These are phyloP conservation scores for Podaxis carcinomalis DNA, from an alignment of 768 basidiomycete species.

Conservation along the genomic window DNA sequence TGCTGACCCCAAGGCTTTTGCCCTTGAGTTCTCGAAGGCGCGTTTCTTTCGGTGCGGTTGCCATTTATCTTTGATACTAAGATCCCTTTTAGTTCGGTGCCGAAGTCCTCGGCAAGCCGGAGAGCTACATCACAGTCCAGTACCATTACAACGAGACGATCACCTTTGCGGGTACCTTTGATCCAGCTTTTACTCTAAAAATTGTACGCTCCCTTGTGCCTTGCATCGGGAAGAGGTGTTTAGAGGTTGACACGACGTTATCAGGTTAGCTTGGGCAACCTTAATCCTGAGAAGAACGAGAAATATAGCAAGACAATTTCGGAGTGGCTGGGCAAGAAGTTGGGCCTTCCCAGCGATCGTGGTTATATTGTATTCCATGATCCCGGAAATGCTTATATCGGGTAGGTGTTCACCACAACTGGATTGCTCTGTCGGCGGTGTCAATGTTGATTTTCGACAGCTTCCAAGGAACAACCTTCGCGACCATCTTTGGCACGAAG, in stretches of 20 bases:
- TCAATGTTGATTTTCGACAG: constrained; percentile 19
- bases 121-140: constrained; percentile 48
- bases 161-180: constrained; percentile 57
- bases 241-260: background rate
- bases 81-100: constrained; percentile 41
- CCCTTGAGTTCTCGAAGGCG: constrained; percentile 57
- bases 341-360: constrained; percentile 45
- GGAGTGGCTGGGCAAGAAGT: constrained; percentile 47
- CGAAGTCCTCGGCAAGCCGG: constrained; percentile 49
- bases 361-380: constrained; percentile 60
- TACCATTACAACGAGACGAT: constrained; percentile 56
- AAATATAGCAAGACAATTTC: constrained; percentile 54
- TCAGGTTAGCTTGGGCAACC: constrained; percentile 56
- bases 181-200: constrained; percentile 57
- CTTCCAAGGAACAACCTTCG: constrained; percentile 41
- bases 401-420: constrained; percentile 29
- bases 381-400: constrained; percentile 45
- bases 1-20: constrained; percentile 35
- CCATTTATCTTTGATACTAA: background rate
- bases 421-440: background rate
- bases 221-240: background rate
- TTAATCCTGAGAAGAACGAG: constrained; percentile 43
- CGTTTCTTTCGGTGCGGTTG: background rate
- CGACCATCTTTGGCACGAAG: constrained; percentile 25
- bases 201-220: constrained; percentile 39